Percentiles rank a stretch among this genome's conserved stretches.
Conservation (phyloP, 495 filamentous ascomycete genomes). For the Alectoria sarmentosa region DNA sequence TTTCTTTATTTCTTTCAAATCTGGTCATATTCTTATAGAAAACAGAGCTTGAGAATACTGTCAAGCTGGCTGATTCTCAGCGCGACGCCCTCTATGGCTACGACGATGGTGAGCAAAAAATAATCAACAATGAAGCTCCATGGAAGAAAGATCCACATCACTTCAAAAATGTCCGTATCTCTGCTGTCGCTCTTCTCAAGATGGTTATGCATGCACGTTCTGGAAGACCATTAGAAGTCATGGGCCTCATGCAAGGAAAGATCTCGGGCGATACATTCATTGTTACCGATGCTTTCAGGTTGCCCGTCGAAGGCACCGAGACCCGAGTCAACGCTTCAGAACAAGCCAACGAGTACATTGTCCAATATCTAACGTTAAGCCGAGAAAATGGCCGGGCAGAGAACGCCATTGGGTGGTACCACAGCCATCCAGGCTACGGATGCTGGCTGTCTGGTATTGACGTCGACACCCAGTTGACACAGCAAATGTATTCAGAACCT, state of each 20-base stretch:
- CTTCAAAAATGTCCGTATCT: conserved; percentile 91
- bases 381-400: conserved; percentile 72
- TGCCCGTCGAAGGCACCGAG: conserved; percentile 97
- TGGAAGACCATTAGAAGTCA: conserved; percentile 86
- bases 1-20: conserved; percentile 1
- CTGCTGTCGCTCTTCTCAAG: conserved; percentile 88
- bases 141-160: conserved; percentile 80
- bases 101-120: conserved; percentile 56
- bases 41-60: conserved; percentile 81
- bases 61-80: conserved; percentile 73
- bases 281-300: conserved; percentile 86
- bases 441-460: conserved; percentile 98
- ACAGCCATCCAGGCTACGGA: conserved; percentile 94
- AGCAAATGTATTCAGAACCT: conserved; percentile 78
- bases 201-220: conserved; percentile 99
- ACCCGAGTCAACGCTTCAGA: conserved; percentile 93
- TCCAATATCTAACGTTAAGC: conserved; percentile 67
- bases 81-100: conserved; percentile 91
- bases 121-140: conserved; percentile 51
- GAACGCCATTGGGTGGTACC: conserved; percentile 97
- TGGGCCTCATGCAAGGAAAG: conserved; percentile 98
- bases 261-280: conserved; percentile 77
- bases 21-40: conserved; percentile 20
- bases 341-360: conserved; percentile 96
- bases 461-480: conserved; percentile 74